These are phyloP conservation scores for Penicillium steckii DNA, from an alignment of 495 filamentous ascomycete genomes.

Conservation along the genomic window DNA sequence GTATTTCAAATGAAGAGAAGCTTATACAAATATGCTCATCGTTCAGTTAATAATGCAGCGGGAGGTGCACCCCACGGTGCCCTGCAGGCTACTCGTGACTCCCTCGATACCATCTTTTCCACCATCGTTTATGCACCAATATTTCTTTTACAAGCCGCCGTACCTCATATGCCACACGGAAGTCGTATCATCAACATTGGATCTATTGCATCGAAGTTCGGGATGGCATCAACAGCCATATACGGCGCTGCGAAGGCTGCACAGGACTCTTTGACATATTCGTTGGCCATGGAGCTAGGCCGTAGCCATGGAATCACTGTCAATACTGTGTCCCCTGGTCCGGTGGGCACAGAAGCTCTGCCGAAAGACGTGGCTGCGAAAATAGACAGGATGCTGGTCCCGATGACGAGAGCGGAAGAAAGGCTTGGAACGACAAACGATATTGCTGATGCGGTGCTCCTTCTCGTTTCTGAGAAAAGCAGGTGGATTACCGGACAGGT, in stretches of 20 bases:
- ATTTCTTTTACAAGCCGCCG: conserved; percentile 37
- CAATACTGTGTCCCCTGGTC: conserved; percentile 37
- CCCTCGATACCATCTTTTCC: conserved; percentile 19
- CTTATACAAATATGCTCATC: conserved; percentile 6
- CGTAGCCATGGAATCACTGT: conserved; percentile 32
- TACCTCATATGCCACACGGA: conserved; percentile 40
- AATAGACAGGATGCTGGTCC: conserved; percentile 13
- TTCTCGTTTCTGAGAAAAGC: conserved; percentile 48
- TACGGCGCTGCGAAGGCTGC: conserved; percentile 37
- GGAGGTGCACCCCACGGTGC: conserved; percentile 4
- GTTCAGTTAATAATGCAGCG: conserved; percentile 16
- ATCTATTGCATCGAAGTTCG: conserved; percentile 34
- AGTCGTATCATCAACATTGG: conserved; percentile 49
- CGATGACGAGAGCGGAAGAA: conserved; percentile 28
- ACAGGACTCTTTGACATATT: conserved; percentile 28
- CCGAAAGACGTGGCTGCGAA: conserved; percentile 26
- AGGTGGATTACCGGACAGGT: conserved; percentile 51
- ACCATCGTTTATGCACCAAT: conserved; percentile 35
- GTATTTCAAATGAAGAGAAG: background rate
- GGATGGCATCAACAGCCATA: conserved; percentile 19
- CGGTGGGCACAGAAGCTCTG: conserved; percentile 34
- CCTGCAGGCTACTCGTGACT: conserved; percentile 11
- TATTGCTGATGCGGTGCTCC: conserved; percentile 45
- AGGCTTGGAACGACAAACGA: conserved; percentile 34
- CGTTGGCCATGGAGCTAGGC: conserved; percentile 34